Evolutionary conservation across 1,284 basidiomycete genomes (phyloP), one percentile per base, ranked within the genome.

Genomic region (Apiotrichum laibachii): DNA sequence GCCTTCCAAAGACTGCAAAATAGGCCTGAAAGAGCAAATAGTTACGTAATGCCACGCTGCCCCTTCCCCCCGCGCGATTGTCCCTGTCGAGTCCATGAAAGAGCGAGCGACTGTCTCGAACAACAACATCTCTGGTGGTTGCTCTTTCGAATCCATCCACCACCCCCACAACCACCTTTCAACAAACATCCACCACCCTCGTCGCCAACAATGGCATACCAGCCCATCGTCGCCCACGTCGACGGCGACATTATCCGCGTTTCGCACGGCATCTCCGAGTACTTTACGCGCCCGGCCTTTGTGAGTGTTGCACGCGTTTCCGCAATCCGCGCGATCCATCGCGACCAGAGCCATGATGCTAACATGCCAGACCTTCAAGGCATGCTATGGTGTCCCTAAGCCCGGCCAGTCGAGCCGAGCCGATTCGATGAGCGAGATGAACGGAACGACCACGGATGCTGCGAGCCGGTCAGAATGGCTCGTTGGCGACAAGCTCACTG

Each of bases 401-500:
- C 42, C 61, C 12, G 56, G 42, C n/a, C 57, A 54, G 21, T 40
- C 54, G 6, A 49, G 22, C 40, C 31, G 37, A 19, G 21, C 18
- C 62, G 53, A 54, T 49, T 18, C 48, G 46, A 33, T 51, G 54
- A 34, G 55, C 53, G 35, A 57, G 52, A 49, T 57, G 56, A 59
- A 56, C 64, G 44, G 67, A 47, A 51, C 53, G 61, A 55, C 57
- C 57, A 47, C 62, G 43, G 49, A 42, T 11, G 18, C 51, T 11
- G 18, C 51, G 34, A 57, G 46, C 19, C 58, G 88, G 22, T 85
- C 85, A 50, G 89, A 92, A 64, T 96, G 93, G 77, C 82, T 97
- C 16, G 89, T 94, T 52, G 94, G 94, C 0, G 72, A 85, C 2
- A 85, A 86, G 59, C 82, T 96, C 11, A 88, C 90, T 64, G 88